Percentiles rank a stretch among this genome's conserved stretches.
phyloP scores from a whole-genome alignment of 805 yeast species.

The Yamadazyma laniorum region DNA sequence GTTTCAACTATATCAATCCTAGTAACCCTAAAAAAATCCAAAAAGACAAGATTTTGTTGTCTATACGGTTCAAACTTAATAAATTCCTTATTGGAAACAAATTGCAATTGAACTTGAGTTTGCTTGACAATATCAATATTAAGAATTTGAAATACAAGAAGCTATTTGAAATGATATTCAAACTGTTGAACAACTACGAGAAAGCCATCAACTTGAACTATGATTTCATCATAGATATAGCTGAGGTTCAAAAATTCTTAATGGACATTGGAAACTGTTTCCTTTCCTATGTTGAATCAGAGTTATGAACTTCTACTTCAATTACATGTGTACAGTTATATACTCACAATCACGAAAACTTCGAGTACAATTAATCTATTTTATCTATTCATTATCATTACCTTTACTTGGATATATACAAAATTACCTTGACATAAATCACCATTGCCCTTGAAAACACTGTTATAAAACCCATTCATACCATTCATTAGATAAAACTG shows the following conservation, averaged over 20 bases:
- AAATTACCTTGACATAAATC: neutral
- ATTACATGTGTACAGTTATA: too few species aligned
- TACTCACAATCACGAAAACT: too few species aligned
- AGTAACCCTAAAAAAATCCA: conserved; percentile 31
- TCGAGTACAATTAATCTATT: neutral
- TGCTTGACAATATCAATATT: conserved; percentile 37
- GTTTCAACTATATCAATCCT: conserved; percentile 24
- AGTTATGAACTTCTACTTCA: too few species aligned
- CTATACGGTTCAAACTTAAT: conserved; percentile 27
- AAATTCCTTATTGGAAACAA: conserved; percentile 25
- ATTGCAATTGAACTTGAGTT: conserved; percentile 23
- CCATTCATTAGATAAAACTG: conserved; percentile 17
- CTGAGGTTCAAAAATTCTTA: conserved; percentile 29
- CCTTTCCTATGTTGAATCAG: conserved; percentile 11
- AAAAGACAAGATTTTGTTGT: conserved; percentile 33
- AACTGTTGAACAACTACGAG: conserved; percentile 16
- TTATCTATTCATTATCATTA: neutral
- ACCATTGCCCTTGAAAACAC: too few species aligned
- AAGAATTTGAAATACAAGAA: conserved; percentile 37
- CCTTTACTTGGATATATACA: neutral
- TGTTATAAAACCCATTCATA: too few species aligned
- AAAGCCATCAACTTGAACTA: conserved; percentile 33
- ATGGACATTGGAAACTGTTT: conserved; percentile 30
- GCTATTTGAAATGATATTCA: conserved; percentile 37
- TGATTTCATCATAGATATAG: conserved; percentile 33